Conservation (phyloP, 2,329 filamentous ascomycete genomes). For the Verticillium albo-atrum region DNA sequence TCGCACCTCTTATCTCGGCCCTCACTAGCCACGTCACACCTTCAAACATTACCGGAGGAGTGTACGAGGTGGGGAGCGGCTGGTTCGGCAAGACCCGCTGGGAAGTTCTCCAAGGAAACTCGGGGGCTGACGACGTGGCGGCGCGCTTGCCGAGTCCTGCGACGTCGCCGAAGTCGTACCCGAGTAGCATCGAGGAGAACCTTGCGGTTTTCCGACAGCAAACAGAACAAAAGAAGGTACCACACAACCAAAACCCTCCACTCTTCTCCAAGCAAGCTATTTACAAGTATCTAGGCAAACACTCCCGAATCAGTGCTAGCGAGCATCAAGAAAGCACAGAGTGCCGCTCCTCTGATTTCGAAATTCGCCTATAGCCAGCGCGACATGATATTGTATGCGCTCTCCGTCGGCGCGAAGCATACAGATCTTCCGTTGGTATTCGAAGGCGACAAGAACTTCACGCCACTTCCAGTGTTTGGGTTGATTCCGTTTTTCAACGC, state of each 20-base stretch:
- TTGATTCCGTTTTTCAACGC: slow-evolving; percentile 93
- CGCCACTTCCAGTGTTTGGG: slow-evolving; percentile 90
- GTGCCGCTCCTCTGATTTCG: slow-evolving; percentile 61
- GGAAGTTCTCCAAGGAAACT: slow-evolving; percentile 87
- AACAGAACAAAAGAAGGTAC: not conserved
- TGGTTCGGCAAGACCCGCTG: slow-evolving; percentile 91
- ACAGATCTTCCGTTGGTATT: slow-evolving; percentile 84
- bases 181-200: slow-evolving; percentile 28
- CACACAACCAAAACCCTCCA: too few relatives aligned
- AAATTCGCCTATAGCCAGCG: slow-evolving; percentile 80
- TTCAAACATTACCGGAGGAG: slow-evolving; percentile 73
- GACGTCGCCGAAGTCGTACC: slow-evolving; percentile 73
- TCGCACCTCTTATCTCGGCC: slow-evolving; percentile 85
- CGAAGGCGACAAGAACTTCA: slow-evolving; percentile 88
- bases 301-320: not conserved
- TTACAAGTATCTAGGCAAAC: not conserved
- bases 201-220: not conserved
- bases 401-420: slow-evolving; percentile 88
- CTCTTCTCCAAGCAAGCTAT: too few relatives aligned
- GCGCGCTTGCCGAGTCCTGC: slow-evolving; percentile 50
- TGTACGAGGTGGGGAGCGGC: slow-evolving; percentile 93
- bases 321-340: not conserved
- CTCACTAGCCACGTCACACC: slow-evolving; percentile 84
- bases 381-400: slow-evolving; percentile 92
- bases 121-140: slow-evolving; percentile 68